phyloP scores from a whole-genome alignment of 371 early-diverging fungal species.

The Massospora cicadina region DNA sequence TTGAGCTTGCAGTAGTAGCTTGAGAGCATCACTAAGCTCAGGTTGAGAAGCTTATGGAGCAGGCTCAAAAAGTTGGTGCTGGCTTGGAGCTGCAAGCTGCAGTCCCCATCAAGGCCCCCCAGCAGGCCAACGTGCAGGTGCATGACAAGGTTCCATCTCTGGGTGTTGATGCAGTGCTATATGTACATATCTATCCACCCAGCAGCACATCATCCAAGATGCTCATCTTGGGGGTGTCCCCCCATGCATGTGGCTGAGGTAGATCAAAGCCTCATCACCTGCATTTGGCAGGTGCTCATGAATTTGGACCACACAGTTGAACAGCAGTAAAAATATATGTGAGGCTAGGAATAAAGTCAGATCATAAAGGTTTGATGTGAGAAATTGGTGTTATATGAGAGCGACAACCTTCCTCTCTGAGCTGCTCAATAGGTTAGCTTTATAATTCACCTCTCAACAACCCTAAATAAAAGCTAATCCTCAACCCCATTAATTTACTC shows the following conservation, averaged over 20 bases:
- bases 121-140: background rate
- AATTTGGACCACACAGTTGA: background rate
- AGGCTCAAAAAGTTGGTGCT: background rate
- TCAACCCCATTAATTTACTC: no score
- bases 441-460: no score
- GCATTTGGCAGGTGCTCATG: background rate
- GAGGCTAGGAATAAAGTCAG: background rate
- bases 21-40: background rate
- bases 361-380: background rate
- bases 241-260: background rate
- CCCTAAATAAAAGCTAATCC: no score
- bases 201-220: background rate
- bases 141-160: background rate
- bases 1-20: background rate
- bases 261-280: background rate
- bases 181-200: conserved; percentile 5
- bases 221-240: background rate
- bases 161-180: background rate
- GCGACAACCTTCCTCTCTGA: no score
- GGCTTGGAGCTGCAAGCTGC: background rate
- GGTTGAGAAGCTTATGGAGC: background rate
- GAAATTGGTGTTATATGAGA: background rate
- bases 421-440: no score
- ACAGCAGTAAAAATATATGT: background rate
- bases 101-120: background rate